Percentiles rank a stretch among this genome's conserved stretches.
Conservation (phyloP, 1,284 basidiomycete genomes). For the Marasmius fiardii region DNA sequence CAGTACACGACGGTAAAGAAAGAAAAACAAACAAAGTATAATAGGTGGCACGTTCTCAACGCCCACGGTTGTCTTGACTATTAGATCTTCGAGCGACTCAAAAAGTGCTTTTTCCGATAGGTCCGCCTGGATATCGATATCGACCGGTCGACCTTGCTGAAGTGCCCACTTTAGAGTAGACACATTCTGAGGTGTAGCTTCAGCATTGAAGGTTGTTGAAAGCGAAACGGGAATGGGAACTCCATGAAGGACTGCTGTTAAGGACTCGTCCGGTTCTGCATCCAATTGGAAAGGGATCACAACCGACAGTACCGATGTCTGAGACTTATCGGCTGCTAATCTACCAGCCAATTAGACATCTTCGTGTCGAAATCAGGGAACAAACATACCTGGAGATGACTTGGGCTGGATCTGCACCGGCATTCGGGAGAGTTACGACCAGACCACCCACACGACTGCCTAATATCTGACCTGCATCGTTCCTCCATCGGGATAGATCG, state of each 20-base stretch:
- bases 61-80: conserved; percentile 56
- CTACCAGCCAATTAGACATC: conserved; percentile 22
- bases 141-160: conserved; percentile 55
- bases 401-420: conserved; percentile 38
- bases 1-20: conserved; percentile 11
- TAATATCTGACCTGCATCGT: conserved; percentile 44
- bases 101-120: conserved; percentile 59
- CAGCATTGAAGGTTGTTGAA: conserved; percentile 47
- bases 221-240: conserved; percentile 48
- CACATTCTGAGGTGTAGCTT: conserved; percentile 41
- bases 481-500: conserved; percentile 45
- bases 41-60: conserved; percentile 51
- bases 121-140: conserved; percentile 60
- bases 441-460: conserved; percentile 44
- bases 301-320: conserved; percentile 40
- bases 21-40: conserved; percentile 67
- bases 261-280: conserved; percentile 36
- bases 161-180: conserved; percentile 64
- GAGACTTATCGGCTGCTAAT: conserved; percentile 31
- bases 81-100: conserved; percentile 72
- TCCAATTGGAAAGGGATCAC: conserved; percentile 57
- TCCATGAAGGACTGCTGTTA: conserved; percentile 32
- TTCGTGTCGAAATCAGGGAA: background rate
- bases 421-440: conserved; percentile 46
- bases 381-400: conserved; percentile 36